Conservation (phyloP, 352 stramenopile genomes). For the Globisporangium spiculum region DNA sequence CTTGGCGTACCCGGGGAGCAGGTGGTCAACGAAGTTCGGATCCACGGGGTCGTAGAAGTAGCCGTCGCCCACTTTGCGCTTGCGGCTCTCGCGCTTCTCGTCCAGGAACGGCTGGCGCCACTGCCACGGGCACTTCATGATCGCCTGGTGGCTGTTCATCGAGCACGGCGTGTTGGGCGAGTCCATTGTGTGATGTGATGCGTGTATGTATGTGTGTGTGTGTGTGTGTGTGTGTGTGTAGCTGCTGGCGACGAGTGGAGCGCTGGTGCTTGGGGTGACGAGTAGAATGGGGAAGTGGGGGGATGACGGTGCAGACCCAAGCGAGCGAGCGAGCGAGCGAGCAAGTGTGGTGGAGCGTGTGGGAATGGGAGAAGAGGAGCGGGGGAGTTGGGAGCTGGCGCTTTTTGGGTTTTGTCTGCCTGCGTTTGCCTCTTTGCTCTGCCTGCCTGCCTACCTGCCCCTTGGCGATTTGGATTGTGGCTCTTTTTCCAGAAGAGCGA, state of each 20-base stretch:
- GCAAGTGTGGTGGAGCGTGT: background rate
- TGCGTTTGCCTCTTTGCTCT: background rate
- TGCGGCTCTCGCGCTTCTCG: conserved; percentile 76
- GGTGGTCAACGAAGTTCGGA: conserved; percentile 81
- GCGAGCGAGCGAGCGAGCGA: background rate
- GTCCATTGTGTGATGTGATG: conserved; percentile 36
- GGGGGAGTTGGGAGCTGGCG: background rate
- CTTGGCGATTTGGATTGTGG: conserved; percentile 22
- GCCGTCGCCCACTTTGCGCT: conserved; percentile 80
- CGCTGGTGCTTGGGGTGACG: background rate
- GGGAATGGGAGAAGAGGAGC: background rate
- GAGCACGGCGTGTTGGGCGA: conserved; percentile 38
- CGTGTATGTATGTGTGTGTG: background rate
- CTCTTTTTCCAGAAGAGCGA: conserved; percentile 2
- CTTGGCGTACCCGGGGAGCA: conserved; percentile 75
- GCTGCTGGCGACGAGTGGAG: background rate
- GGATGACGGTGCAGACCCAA: background rate
- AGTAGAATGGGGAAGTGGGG: background rate
- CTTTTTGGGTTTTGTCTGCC: background rate
- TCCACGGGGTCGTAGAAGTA: conserved; percentile 86
- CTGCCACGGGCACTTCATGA: conserved; percentile 88
- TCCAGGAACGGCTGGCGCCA: conserved; percentile 85
- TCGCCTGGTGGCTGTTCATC: conserved; percentile 69
- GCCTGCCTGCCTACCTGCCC: conserved; percentile 2
- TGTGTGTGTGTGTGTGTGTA: background rate